Conservation (phyloP, 257 asterid species). For the Parsonsia alboflavescens region DNA sequence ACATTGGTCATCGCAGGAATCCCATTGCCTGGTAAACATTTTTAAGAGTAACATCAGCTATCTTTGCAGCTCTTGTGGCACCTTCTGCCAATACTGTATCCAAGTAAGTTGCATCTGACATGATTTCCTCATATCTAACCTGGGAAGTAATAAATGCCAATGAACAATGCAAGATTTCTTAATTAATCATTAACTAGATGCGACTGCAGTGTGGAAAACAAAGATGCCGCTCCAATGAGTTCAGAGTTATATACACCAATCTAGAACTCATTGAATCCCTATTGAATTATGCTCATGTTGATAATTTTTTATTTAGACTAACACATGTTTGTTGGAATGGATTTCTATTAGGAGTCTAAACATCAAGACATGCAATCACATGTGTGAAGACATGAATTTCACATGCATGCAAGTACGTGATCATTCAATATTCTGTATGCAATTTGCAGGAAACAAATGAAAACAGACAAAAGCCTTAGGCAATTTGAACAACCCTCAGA, state of each 20-base stretch:
- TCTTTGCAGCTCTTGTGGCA: constrained; percentile 65
- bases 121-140: constrained; percentile 71
- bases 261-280: neutral
- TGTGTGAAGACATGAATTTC: neutral
- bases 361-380: neutral
- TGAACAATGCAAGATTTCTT: constrained; percentile 1
- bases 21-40: constrained; percentile 91
- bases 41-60: constrained; percentile 64
- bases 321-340: neutral
- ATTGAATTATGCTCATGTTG: neutral
- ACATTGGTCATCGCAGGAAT: constrained; percentile 51
- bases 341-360: neutral
- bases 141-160: constrained; percentile 23
- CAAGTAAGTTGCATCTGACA: constrained; percentile 59
- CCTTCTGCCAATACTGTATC: constrained; percentile 73
- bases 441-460: neutral
- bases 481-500: constrained; percentile 1
- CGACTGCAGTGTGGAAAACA: neutral
- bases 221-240: neutral
- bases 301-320: neutral
- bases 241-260: neutral
- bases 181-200: neutral
- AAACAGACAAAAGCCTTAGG: neutral
- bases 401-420: neutral
- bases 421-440: too few species aligned